These are phyloP conservation scores for Dactylellina sp. DNA, from an alignment of 2,329 filamentous ascomycete genomes.

Conservation along the genomic window DNA sequence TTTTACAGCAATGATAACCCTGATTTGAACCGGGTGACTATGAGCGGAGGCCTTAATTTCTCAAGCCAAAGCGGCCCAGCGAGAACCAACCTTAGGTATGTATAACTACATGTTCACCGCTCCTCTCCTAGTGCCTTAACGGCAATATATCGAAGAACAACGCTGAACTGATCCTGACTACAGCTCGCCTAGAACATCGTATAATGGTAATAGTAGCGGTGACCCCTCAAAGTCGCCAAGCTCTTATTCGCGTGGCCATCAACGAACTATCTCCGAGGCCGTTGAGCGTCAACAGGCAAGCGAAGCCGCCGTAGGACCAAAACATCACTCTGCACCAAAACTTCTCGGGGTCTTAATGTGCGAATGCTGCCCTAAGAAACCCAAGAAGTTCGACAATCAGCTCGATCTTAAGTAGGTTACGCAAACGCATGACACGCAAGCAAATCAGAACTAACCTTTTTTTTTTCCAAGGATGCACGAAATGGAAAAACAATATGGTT, in stretches of 20 bases:
- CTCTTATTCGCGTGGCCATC: conserved; percentile 48
- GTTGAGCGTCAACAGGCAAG: conserved; percentile 49
- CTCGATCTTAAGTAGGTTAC: conserved; percentile 82
- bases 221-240: conserved; percentile 46
- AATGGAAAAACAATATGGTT: conserved; percentile 96
- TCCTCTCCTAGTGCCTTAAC: neutral
- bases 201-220: conserved; percentile 16
- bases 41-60: conserved; percentile 51
- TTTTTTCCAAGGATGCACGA: conserved; percentile 79
- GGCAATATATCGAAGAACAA: neutral
- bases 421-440: neutral
- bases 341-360: conserved; percentile 77
- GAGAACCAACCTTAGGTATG: conserved; percentile 42
- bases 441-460: conserved; percentile 42
- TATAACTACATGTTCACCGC: neutral
- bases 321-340: conserved; percentile 68
- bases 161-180: neutral
- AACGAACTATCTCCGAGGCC: conserved; percentile 52
- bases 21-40: conserved; percentile 50
- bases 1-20: conserved; percentile 41
- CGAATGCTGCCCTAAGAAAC: conserved; percentile 96
- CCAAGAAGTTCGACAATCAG: conserved; percentile 88
- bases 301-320: conserved; percentile 60
- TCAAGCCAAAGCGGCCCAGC: conserved; percentile 52
- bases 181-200: conserved; percentile 27